phyloP scores from a whole-genome alignment of 768 basidiomycete genomes.

The Suillus sp. region DNA sequence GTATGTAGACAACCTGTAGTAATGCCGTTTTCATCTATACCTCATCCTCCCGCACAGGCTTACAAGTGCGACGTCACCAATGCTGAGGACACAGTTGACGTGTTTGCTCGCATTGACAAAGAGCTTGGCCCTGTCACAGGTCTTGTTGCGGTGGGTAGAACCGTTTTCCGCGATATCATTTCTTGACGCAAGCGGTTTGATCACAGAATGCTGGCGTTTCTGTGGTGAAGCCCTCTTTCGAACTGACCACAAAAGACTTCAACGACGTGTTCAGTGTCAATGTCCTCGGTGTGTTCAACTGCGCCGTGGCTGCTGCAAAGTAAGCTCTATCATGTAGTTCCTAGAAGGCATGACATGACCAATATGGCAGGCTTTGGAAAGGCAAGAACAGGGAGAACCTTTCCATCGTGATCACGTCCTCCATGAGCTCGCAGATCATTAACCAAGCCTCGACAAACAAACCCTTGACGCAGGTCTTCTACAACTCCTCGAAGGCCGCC shows the following conservation, averaged over 20 bases:
- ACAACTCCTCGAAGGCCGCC: slow-evolving; percentile 70
- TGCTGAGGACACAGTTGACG: slow-evolving; percentile 42
- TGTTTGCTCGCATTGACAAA: slow-evolving; percentile 48
- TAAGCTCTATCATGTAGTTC: slow-evolving; percentile 24
- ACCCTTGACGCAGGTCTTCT: slow-evolving; percentile 51
- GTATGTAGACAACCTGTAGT: slow-evolving; percentile 16
- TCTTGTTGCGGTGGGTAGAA: slow-evolving; percentile 51
- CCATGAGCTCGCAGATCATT: slow-evolving; percentile 70
- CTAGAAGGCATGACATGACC: neutral
- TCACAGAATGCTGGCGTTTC: slow-evolving; percentile 63
- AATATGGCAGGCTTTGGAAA: slow-evolving; percentile 45
- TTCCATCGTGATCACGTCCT: slow-evolving; percentile 65
- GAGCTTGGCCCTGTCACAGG: slow-evolving; percentile 54
- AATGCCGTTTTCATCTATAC: neutral
- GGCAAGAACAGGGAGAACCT: slow-evolving; percentile 38
- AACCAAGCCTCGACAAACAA: slow-evolving; percentile 48
- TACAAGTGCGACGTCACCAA: slow-evolving; percentile 65
- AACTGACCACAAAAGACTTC: slow-evolving; percentile 59
- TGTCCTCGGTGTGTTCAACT: slow-evolving; percentile 69
- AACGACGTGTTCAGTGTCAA: slow-evolving; percentile 56
- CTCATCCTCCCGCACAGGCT: slow-evolving; percentile 39
- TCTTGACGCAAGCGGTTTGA: neutral
- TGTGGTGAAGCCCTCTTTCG: slow-evolving; percentile 60
- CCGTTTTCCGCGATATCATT: rapidly evolving
- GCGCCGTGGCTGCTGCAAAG: slow-evolving; percentile 59